These are phyloP conservation scores for Cercospora citrullina DNA, from an alignment of 2,329 filamentous ascomycete genomes.

Conservation along the genomic window DNA sequence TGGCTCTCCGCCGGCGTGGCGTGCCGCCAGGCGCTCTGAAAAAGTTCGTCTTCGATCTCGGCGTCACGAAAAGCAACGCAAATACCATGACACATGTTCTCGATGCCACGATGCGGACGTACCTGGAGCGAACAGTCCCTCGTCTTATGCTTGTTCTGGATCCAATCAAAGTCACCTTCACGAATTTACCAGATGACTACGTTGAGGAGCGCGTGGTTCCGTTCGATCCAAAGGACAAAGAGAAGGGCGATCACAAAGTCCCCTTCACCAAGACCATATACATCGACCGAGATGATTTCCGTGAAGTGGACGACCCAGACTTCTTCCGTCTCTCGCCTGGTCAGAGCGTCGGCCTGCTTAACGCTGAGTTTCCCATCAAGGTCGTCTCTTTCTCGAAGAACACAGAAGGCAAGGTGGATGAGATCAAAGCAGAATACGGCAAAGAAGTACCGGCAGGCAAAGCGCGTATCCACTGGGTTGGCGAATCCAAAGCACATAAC, in stretches of 20 bases:
- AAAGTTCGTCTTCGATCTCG: slow-evolving; percentile 86
- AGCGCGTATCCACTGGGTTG: slow-evolving; percentile 82
- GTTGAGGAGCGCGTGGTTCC: slow-evolving; percentile 66
- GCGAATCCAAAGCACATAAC: slow-evolving; percentile 62
- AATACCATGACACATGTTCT: slow-evolving; percentile 81
- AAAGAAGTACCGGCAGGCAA: slow-evolving; percentile 59
- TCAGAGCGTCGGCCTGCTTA: slow-evolving; percentile 71
- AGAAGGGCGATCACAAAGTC: slow-evolving; percentile 61
- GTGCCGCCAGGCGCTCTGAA: slow-evolving; percentile 86
- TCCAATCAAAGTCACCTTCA: slow-evolving; percentile 77
- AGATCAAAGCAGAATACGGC: slow-evolving; percentile 65
- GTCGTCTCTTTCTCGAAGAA: slow-evolving; percentile 70
- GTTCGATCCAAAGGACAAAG: slow-evolving; percentile 78
- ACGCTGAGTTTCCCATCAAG: slow-evolving; percentile 68
- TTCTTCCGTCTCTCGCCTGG: slow-evolving; percentile 78
- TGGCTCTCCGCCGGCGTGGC: slow-evolving; percentile 78
- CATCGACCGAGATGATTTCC: slow-evolving; percentile 79
- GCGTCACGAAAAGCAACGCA: slow-evolving; percentile 78
- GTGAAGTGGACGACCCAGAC: slow-evolving; percentile 68
- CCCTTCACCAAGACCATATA: slow-evolving; percentile 77
- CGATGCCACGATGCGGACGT: slow-evolving; percentile 79
- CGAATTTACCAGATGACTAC: slow-evolving; percentile 71
- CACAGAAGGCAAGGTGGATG: slow-evolving; percentile 63
- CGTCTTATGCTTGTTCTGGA: slow-evolving; percentile 88
- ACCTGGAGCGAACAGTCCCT: slow-evolving; percentile 84